Base-by-base conservation (phyloP, 306 rosid species). In the Rosa lucieae region DNA sequence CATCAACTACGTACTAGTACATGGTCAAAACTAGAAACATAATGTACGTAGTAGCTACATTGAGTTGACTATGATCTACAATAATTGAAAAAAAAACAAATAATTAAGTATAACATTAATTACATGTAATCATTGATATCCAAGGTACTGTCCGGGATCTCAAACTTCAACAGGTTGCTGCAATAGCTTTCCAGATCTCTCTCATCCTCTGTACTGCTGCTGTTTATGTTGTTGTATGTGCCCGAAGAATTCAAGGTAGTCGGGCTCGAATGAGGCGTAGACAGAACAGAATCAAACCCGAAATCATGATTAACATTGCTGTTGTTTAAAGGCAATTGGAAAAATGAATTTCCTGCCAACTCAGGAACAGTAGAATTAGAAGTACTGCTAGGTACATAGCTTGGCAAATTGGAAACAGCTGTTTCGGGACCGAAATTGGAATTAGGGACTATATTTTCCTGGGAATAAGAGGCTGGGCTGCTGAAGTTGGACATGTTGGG, bases 51-150 rank as follows among this genome's bases (percentile, higher is more conserved):
- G 51, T 20, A 67, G 72, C 72, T 67, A 67, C 5, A 40, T 40
- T 20, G 72, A 40, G 72, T 67, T 67, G 72, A 67, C 72, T 67
- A 67, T 9, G 29, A 67, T 18, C 48, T 67, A 67, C 72, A 67
- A 67, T 67, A 67, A 67, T 66, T 10, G 48, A 40, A 67, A 67
- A 18, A 18, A 23, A 40, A 3, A 40, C 72, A 67, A 67, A 67
- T 67, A 8, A 42, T 39, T 1, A 6, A 35, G 49, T 18, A 18
- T 26, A 21, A 35, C 46, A 62, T 6, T 8, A 10, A 87, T 88
- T 87, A 96, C 96, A 96, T 73, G 78, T 88, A 88, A 53, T 88
- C 99, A 59, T 49, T 85, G 48, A 96, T 87, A 53, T 91, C 96
- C 75, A 93, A 77, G 10, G 35, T 18, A 87, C 89, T 84, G 81